These are phyloP conservation scores for Eremothecium coryli DNA, from an alignment of 1,139 yeast species.

Conservation along the genomic window DNA sequence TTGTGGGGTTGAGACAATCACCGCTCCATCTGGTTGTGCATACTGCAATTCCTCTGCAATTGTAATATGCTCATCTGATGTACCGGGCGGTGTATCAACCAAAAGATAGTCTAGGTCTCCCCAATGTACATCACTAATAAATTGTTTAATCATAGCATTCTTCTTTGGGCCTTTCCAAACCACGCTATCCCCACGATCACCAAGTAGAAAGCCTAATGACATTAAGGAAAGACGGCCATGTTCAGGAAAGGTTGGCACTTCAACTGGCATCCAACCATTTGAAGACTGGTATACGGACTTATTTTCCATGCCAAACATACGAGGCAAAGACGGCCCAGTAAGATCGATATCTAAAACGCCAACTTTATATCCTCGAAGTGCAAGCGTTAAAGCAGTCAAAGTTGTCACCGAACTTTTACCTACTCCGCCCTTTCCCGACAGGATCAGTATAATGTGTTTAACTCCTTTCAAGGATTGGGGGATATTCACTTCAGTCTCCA, in stretches of 20 bases:
- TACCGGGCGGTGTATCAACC: slow-evolving; percentile 98
- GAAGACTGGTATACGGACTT: slow-evolving; percentile 73
- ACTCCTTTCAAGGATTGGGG: slow-evolving; percentile 53
- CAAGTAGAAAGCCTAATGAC: slow-evolving; percentile 84
- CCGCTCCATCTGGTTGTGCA: slow-evolving; percentile 81
- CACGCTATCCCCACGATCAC: slow-evolving; percentile 78
- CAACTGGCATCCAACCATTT: slow-evolving; percentile 90
- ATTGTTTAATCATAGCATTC: slow-evolving; percentile 95
- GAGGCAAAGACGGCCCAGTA: slow-evolving; percentile 93
- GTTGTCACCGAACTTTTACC: slow-evolving; percentile 96
- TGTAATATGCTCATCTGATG: slow-evolving; percentile 95
- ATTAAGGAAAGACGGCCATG: slow-evolving; percentile 43
- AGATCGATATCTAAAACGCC: slow-evolving; percentile 93
- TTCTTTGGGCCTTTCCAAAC: slow-evolving; percentile 99
- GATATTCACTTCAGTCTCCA: slow-evolving; percentile 25
- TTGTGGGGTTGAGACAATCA: slow-evolving; percentile 95
- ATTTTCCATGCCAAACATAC: slow-evolving; percentile 88
- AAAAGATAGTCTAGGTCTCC: slow-evolving; percentile 73
- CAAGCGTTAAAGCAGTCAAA: slow-evolving; percentile 76
- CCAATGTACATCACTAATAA: slow-evolving; percentile 86
- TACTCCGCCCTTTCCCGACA: slow-evolving; percentile 96
- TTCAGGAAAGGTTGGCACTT: slow-evolving; percentile 27
- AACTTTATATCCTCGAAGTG: slow-evolving; percentile 60
- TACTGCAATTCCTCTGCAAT: slow-evolving; percentile 83
- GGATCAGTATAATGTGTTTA: slow-evolving; percentile 68